phyloP scores from a whole-genome alignment of 2,329 filamentous ascomycete genomes.

The Aspergillus uvarum region DNA sequence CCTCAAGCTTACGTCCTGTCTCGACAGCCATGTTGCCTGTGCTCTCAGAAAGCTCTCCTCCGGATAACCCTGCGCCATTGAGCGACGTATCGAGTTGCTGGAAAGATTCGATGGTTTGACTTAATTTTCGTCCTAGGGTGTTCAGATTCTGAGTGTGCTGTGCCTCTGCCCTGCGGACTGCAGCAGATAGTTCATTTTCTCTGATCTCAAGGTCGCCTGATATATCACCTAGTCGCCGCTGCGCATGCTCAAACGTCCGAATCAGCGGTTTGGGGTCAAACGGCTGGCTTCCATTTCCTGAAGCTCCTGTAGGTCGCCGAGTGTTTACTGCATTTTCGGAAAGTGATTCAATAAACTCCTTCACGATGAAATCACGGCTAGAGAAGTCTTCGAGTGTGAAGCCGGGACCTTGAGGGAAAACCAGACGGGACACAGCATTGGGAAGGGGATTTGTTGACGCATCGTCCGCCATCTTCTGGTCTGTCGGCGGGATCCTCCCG shows the following conservation, averaged over 20 bases:
- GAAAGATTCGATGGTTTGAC: constrained; percentile 88
- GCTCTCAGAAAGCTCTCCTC: constrained; percentile 34
- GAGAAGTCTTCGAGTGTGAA: constrained; percentile 89
- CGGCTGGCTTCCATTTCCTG: constrained; percentile 44
- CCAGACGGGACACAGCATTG: constrained; percentile 56
- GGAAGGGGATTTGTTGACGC: constrained; percentile 42
- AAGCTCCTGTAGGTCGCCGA: constrained; percentile 68
- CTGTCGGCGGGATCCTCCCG: constrained; percentile 7
- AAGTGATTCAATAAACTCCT: constrained; percentile 93
- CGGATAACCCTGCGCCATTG: constrained; percentile 56
- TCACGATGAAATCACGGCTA: constrained; percentile 91
- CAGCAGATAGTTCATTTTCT: constrained; percentile 86
- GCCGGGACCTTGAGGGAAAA: constrained; percentile 75
- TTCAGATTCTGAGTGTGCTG: constrained; percentile 91
- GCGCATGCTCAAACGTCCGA: constrained; percentile 80
- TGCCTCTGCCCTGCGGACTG: constrained; percentile 84
- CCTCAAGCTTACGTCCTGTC: constrained; percentile 90
- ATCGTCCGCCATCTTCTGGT: constrained; percentile 39
- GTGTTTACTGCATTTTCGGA: constrained; percentile 77
- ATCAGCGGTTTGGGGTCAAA: constrained; percentile 98
- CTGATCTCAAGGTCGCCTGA: constrained; percentile 80
- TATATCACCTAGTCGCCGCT: constrained; percentile 51
- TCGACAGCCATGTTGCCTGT: constrained; percentile 90
- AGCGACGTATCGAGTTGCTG: constrained; percentile 83
- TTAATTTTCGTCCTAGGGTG: constrained; percentile 81